These are phyloP conservation scores for Fraxinus latifolia DNA, from an alignment of 305 asterid species.

Conservation along the genomic window DNA sequence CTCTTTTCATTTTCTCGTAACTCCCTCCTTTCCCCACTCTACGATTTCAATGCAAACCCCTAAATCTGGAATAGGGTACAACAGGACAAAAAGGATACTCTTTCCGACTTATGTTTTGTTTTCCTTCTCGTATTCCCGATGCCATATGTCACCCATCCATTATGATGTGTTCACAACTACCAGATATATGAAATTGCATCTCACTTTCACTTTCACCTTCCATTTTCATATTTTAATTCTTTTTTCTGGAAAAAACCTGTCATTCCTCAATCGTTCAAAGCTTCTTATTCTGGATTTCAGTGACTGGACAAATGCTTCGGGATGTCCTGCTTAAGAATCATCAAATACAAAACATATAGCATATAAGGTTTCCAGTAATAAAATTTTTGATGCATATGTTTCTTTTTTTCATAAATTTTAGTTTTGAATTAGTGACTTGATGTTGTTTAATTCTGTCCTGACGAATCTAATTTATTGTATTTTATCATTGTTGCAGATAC, in stretches of 20 bases:
- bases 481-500: constrained; percentile 49
- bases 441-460: constrained; percentile 10
- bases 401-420: background rate
- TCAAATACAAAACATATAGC: background rate
- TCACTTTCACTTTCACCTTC: background rate
- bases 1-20: background rate
- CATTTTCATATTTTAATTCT: background rate
- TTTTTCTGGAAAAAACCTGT: background rate
- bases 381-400: background rate
- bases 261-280: background rate
- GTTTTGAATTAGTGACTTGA: constrained; percentile 6
- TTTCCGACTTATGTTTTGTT: background rate
- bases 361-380: background rate
- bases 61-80: background rate
- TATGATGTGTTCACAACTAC: background rate
- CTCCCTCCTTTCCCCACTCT: background rate
- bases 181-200: background rate
- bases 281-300: background rate
- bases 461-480: constrained; percentile 20
- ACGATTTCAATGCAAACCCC: background rate
- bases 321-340: background rate
- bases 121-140: background rate
- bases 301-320: background rate
- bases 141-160: background rate
- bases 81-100: background rate